These are phyloP conservation scores for Boletus eberwhitei DNA, from an alignment of 768 basidiomycete genomes.

Conservation along the genomic window DNA sequence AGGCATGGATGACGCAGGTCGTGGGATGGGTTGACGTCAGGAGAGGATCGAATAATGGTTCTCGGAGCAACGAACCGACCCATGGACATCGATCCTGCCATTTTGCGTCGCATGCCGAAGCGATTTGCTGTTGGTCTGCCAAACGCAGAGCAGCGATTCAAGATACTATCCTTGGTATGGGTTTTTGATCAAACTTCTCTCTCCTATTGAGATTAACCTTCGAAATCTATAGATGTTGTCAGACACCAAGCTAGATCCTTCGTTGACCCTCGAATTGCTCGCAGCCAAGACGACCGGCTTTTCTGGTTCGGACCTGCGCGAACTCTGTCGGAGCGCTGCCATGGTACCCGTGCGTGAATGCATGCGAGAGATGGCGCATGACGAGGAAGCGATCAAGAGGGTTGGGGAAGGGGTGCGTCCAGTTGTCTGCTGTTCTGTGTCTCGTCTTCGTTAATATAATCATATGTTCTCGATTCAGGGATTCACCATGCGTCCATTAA, in stretches of 20 bases:
- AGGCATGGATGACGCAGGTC: slow-evolving; percentile 43
- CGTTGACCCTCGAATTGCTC: slow-evolving; percentile 59
- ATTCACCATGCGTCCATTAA: slow-evolving; percentile 72
- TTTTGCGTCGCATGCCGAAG: slow-evolving; percentile 96
- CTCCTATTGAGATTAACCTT: background rate
- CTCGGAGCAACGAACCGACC: slow-evolving; percentile 96
- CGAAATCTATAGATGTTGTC: slow-evolving; percentile 66
- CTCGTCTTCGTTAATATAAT: background rate
- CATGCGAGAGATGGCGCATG: slow-evolving; percentile 50
- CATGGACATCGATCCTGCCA: slow-evolving; percentile 84
- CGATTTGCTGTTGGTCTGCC: slow-evolving; percentile 87
- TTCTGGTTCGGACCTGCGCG: slow-evolving; percentile 89
- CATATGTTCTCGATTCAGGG: slow-evolving; percentile 44
- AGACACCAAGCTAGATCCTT: slow-evolving; percentile 62
- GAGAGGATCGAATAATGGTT: slow-evolving; percentile 78
- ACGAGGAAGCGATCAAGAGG: slow-evolving; percentile 47
- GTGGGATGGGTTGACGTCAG: slow-evolving; percentile 92
- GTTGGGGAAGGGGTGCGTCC: slow-evolving; percentile 40
- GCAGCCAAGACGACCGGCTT: slow-evolving; percentile 68
- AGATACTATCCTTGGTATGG: slow-evolving; percentile 77
- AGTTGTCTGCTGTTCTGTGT: background rate
- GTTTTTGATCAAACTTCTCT: background rate
- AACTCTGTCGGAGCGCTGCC: slow-evolving; percentile 89
- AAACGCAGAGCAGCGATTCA: slow-evolving; percentile 69
- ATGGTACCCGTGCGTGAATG: slow-evolving; percentile 90